Conservation (phyloP, 2,329 filamentous ascomycete genomes). For the Penicillium sp. region DNA sequence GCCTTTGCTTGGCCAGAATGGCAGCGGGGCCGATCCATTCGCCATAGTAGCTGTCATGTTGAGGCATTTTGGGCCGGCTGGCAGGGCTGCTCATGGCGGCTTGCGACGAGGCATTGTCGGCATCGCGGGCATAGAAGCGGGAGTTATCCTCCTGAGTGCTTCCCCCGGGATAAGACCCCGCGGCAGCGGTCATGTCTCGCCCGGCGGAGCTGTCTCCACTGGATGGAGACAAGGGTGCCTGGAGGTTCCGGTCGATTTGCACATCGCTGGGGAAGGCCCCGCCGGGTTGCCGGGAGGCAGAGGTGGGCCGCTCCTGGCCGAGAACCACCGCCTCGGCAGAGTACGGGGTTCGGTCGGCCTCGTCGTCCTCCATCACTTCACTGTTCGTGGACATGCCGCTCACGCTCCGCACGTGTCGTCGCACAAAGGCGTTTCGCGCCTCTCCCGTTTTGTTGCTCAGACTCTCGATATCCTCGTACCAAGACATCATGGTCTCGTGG, state of each 20-base stretch:
- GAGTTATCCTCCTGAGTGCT: constrained; percentile 37
- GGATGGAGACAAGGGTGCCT: constrained; percentile 74
- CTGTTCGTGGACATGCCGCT: constrained; percentile 70
- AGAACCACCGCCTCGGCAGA: constrained; percentile 54
- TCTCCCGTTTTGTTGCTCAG: constrained; percentile 86
- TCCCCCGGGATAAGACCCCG: constrained; percentile 55
- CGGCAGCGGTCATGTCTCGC: constrained; percentile 59
- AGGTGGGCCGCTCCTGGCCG: constrained; percentile 38
- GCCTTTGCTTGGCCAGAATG: constrained; percentile 22
- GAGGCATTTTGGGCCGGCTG: constrained; percentile 17
- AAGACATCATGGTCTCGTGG: constrained; percentile 94
- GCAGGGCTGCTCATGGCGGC: constrained; percentile 7
- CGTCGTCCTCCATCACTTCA: constrained; percentile 73
- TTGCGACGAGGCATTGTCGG: constrained; percentile 14
- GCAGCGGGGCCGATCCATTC: constrained; percentile 54
- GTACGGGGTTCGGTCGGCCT: constrained; percentile 64
- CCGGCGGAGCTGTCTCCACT: constrained; percentile 75
- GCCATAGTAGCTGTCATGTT: constrained; percentile 47
- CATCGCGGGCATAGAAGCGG: constrained; percentile 27
- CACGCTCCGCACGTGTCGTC: constrained; percentile 73
- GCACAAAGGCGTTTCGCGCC: constrained; percentile 83
- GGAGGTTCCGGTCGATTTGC: constrained; percentile 80
- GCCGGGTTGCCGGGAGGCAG: constrained; percentile 70
- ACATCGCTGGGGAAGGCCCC: constrained; percentile 96
- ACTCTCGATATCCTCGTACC: constrained; percentile 89